Base-by-base conservation (phyloP, 108 stramenopile genomes). In the Fragilaria radians region DNA sequence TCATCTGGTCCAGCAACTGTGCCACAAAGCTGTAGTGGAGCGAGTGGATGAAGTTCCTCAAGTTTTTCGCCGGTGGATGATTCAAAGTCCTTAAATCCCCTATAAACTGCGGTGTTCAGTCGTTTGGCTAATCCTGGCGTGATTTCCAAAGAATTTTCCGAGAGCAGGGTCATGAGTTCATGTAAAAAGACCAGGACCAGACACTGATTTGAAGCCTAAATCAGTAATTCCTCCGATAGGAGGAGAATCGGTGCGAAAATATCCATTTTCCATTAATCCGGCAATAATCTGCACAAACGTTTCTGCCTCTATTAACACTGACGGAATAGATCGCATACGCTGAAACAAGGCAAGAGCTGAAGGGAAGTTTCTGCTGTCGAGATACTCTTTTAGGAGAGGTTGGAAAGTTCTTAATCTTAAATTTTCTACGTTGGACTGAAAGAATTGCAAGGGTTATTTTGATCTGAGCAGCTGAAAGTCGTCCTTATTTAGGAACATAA, bases 171-270 rank as follows among this genome's bases (percentile, higher is more conserved):
- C 5, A 73, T 83, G 33, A 93, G 65, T 56, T 71, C 66, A 69
- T 93, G 76, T 61, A 93, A 87, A 1, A 93, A n/a, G 33, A 45
- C 64, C 60, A 1, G 86, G 85, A 1, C 87, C 87, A 49, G 59
- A 56, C 4, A 69, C 36, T 33, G 49, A 25, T 18, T 33, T 30
- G 59, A 69, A 87, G 14, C 82, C 83, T 46, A 81, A 26, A 30
- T 64, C 51, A 46, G 21, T 18, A 3, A 1, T 66, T 33, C 70
- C 81, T 57, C 73, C 73, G 52, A 86, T 83, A 2, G 79, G 55
- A 11, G 55, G n/a, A 14, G 83, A 19, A 11, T 34, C 55, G 28
- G 31, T 21, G n/a, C 65, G 34, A 66, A 93, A 89, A 33, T 52
- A 83, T 31, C 86, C 80, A 48, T 87, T 72, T 57, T 85, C 82